Base-by-base conservation (phyloP, 768 basidiomycete genomes). In the Kwoniella shandongensis region DNA sequence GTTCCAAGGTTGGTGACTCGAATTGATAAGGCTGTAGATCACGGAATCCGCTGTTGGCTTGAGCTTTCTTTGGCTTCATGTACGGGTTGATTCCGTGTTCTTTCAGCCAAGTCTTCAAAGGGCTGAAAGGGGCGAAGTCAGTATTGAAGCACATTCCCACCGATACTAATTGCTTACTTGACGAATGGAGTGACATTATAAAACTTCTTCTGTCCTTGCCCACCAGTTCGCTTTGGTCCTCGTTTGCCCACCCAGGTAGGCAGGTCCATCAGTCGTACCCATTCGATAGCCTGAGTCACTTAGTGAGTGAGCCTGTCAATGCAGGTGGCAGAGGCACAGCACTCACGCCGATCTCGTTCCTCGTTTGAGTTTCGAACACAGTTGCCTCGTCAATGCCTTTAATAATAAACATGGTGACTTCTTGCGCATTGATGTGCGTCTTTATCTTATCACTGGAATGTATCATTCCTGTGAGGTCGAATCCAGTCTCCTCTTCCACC, bases 401-500 rank as follows among this genome's bases (percentile, higher is more conserved):
- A 27, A 97, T 88, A 71, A 99, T 86, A 76, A 86, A 99, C 54
- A 99, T 79, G 40, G 90, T 89, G 56, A 98, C 88, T 62, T 83
- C 84, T 77, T 98, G 94, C 65, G 92, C 91, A 73, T 85, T 88
- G 76, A 93, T 89, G 40, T 86, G 85, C 76, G 90, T 81, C 74
- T 91, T 85, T 73, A 97, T 86, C 66, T 85, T 85, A 70, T 91
- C 80, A 42, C 83, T 74, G 2, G 68, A 59, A 15, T 74, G 65
- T 58, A 79, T 77, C 26, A 67, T 57, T 2, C 68, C 59, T 1
- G 75, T 67, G 10, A 75, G 59, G 76, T 97, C 91, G 80, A 89
- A 98, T 13, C 96, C 96, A 0, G 92, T 97, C 79, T 99, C 96
- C 77, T 99, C 96, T 27, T 89, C 80, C 22, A 98, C 94, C 93